A percentile compares a stretch with the other conserved stretches of the same genome.
These are phyloP conservation scores for Trametes punicea DNA, from an alignment of 768 basidiomycete species.

Conservation along the genomic window DNA sequence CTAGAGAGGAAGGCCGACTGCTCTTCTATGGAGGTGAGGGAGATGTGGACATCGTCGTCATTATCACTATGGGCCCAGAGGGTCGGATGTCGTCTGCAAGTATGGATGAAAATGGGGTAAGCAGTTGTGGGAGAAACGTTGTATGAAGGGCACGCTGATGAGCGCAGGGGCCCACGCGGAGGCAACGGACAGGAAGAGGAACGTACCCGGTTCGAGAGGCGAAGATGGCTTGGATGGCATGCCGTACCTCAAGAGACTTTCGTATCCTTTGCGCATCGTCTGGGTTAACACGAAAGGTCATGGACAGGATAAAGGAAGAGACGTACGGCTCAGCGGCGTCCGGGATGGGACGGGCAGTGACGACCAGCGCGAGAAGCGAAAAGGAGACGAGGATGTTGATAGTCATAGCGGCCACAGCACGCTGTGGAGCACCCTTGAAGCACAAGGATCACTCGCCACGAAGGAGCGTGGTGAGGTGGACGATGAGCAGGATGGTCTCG, in stretches of 20 bases:
- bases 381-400: conserved; percentile 37
- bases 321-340: conserved; percentile 31
- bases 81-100: conserved; percentile 19
- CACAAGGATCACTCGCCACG: conserved; percentile 4
- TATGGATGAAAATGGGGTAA: neutral
- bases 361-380: conserved; percentile 43
- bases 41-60: conserved; percentile 30
- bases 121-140: no score
- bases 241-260: conserved; percentile 29
- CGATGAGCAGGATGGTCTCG: neutral
- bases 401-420: conserved; percentile 31
- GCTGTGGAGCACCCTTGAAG: conserved; percentile 4
- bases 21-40: conserved; percentile 30
- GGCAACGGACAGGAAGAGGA: neutral
- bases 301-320: neutral
- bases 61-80: conserved; percentile 19
- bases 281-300: neutral
- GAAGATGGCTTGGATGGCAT: conserved; percentile 36
- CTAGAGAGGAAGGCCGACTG: conserved; percentile 32
- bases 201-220: conserved; percentile 36
- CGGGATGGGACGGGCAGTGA: conserved; percentile 39
- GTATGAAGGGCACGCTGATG: neutral
- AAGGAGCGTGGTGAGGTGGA: conserved; percentile 10
- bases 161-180: neutral
- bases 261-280: conserved; percentile 12